Percentiles rank a stretch among this genome's conserved stretches.
Conservation (phyloP, 495 filamentous ascomycete species). For the Aspergillus carlsbadensis region DNA sequence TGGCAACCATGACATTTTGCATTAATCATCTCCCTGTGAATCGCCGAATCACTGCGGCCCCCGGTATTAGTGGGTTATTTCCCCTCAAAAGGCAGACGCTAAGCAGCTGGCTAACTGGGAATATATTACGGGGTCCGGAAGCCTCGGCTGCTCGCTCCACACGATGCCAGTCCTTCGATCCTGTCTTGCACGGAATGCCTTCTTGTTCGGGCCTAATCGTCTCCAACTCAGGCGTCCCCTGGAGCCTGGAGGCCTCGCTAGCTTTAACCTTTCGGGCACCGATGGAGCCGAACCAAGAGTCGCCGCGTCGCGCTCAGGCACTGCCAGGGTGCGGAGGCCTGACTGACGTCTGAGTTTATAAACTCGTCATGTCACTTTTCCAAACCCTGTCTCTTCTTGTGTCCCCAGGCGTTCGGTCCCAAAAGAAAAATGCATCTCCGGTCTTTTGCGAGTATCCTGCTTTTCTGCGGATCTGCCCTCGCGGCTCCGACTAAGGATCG, state of each 20-base stretch:
- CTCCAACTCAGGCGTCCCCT: too few species aligned
- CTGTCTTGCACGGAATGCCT: too few species aligned
- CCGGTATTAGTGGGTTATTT: neutral
- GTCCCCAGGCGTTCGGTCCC: neutral
- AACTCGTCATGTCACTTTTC: neutral
- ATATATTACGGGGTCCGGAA: too few species aligned
- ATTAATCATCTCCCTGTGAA: too few species aligned
- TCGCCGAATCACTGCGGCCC: neutral
- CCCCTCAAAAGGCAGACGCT: neutral
- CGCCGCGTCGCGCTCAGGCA: neutral
- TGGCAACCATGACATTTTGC: too few species aligned
- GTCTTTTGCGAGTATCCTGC: conserved; percentile 10
- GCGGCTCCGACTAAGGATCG: conserved; percentile 13
- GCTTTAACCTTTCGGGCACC: too few species aligned
- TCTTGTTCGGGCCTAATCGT: too few species aligned
- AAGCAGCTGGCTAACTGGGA: too few species aligned
- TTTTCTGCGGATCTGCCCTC: conserved; percentile 12
- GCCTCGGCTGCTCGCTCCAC: too few species aligned
- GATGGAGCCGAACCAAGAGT: too few species aligned
- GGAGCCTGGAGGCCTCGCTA: too few species aligned
- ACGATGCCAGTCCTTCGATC: too few species aligned
- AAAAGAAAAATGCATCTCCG: conserved; percentile 9
- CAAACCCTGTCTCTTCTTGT: neutral
- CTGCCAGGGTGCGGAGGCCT: neutral
- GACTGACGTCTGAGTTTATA: neutral